Conservation (phyloP, 164 flowering plant species). For the Nymphaea thermarum region DNA sequence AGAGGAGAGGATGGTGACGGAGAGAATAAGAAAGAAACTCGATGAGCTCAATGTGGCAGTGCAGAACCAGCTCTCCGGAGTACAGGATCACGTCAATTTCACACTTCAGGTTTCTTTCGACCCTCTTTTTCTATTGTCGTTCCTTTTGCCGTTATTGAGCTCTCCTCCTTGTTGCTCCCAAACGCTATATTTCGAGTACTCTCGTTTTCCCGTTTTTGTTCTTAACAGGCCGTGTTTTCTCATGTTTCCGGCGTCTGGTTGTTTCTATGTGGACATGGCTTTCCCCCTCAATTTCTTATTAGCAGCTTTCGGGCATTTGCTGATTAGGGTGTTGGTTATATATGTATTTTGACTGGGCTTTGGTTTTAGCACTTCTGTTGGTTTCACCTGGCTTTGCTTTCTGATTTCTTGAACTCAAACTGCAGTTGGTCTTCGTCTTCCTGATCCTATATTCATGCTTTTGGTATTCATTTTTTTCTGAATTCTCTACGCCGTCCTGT, state of each 20-base stretch:
- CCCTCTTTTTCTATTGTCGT: background rate
- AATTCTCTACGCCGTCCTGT: no score
- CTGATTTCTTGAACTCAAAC: background rate
- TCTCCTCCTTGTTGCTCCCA: background rate
- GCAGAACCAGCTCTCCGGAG: slow-evolving; percentile 54
- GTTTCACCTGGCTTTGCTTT: no score
- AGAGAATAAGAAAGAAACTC: slow-evolving; percentile 56
- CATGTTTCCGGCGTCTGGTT: no score
- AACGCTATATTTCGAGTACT: background rate
- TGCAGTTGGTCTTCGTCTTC: background rate
- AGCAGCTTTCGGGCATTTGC: no score
- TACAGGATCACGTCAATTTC: slow-evolving; percentile 91
- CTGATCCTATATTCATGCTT: background rate
- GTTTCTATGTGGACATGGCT: background rate
- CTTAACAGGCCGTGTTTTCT: background rate
- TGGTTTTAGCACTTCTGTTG: no score
- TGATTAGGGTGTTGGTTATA: no score
- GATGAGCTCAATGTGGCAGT: slow-evolving; percentile 71
- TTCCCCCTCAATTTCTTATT: background rate
- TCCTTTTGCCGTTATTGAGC: background rate
- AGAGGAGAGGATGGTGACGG: slow-evolving; percentile 59
- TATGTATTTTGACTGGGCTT: no score
- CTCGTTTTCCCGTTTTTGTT: background rate
- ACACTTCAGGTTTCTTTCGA: slow-evolving; percentile 64
- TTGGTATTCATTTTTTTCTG: background rate